These are phyloP conservation scores for Penicillium lividum DNA, from an alignment of 495 filamentous ascomycete genomes.

Conservation along the genomic window DNA sequence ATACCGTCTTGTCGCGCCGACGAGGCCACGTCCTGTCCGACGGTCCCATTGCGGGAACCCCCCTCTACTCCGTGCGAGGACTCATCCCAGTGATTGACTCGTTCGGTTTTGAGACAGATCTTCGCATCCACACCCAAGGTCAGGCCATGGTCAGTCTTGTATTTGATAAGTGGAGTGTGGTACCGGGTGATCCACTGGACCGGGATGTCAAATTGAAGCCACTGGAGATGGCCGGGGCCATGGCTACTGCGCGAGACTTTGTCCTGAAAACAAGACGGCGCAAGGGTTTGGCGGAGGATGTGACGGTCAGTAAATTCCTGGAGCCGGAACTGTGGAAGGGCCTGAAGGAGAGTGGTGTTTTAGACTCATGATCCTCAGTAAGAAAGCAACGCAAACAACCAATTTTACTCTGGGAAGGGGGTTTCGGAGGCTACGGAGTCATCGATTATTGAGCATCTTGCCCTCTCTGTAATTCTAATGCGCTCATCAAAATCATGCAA, in stretches of 20 bases:
- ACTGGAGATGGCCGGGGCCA: conserved; percentile 80
- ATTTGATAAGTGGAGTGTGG: conserved; percentile 93
- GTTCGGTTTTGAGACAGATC: conserved; percentile 96
- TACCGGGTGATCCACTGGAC: conserved; percentile 93
- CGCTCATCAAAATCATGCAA: conserved; percentile 6
- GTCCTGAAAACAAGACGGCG: conserved; percentile 91
- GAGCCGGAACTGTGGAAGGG: conserved; percentile 90
- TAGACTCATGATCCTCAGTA: conserved; percentile 60
- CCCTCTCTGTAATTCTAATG: conserved; percentile 21
- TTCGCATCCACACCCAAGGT: conserved; percentile 93
- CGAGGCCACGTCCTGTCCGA: conserved; percentile 92
- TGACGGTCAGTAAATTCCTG: conserved; percentile 91
- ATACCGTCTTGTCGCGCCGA: conserved; percentile 86
- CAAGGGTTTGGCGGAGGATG: conserved; percentile 94
- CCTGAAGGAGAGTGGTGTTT: conserved; percentile 82
- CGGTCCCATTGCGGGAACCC: conserved; percentile 91
- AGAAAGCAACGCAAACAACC: conserved; percentile 1
- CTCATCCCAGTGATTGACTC: conserved; percentile 94
- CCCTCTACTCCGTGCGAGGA: conserved; percentile 87
- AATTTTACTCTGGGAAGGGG: conserved; percentile 11
- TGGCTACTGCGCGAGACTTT: conserved; percentile 91
- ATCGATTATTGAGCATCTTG: conserved; percentile 1
- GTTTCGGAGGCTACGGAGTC: conserved; percentile 17
- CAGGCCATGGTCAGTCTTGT: conserved; percentile 87
- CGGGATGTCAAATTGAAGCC: conserved; percentile 78